Conservation (phyloP, 257 asterid genomes). For the Jaltomata sinuosa region DNA sequence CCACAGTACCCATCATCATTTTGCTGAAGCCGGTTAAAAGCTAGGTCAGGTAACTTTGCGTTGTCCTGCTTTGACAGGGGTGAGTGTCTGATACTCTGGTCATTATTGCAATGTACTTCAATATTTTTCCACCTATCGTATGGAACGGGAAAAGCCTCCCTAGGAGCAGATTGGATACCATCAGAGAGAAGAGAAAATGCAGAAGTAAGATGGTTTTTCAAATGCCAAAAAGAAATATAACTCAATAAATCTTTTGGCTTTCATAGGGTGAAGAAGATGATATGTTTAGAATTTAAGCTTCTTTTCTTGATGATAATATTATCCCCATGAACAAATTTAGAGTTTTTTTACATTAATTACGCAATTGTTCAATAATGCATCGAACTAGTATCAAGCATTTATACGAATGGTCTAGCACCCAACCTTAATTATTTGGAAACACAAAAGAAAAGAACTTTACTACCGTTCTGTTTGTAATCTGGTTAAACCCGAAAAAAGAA, state of each 20-base stretch:
- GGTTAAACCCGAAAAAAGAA: not conserved
- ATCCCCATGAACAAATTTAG: not conserved
- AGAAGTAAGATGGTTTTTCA: not conserved
- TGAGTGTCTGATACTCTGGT: constrained; percentile 36
- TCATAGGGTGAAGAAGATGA: not conserved
- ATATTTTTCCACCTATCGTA: constrained; percentile 59
- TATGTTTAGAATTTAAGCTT: not conserved
- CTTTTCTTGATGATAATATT: not conserved
- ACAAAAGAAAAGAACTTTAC: not conserved
- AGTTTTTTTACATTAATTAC: not conserved
- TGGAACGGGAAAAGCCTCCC: constrained; percentile 62
- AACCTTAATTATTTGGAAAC: not conserved
- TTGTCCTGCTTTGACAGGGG: constrained; percentile 35
- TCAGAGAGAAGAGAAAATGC: not conserved
- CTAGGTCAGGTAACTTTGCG: constrained; percentile 51
- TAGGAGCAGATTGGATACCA: constrained; percentile 1
- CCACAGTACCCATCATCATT: constrained; percentile 57
- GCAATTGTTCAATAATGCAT: not conserved
- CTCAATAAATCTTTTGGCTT: not conserved
- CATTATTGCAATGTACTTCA: constrained; percentile 76
- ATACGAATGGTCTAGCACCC: not conserved
- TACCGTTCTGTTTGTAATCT: not conserved
- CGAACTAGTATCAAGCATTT: not conserved
- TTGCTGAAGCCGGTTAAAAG: constrained; percentile 64
- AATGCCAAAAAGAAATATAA: not conserved